Conservation (phyloP, 2,329 filamentous ascomycete species). For the Neurospora crassa region DNA sequence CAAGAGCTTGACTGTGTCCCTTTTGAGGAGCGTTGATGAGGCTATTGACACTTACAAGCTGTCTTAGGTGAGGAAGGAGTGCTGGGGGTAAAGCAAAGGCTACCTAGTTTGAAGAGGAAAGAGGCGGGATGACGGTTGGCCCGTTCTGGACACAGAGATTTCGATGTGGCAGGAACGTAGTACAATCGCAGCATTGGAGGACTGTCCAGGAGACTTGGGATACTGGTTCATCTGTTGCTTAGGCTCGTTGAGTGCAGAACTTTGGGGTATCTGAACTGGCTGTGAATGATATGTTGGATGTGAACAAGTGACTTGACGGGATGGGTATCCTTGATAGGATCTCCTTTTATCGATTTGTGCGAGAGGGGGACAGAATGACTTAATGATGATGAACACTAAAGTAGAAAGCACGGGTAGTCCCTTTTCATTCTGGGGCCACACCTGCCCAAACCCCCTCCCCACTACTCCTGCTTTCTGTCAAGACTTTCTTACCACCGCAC, state of each 20-base stretch:
- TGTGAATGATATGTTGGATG: not conserved
- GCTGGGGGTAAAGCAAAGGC: not conserved
- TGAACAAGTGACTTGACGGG: too few relatives aligned
- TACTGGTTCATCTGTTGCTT: not conserved
- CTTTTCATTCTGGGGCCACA: too few relatives aligned
- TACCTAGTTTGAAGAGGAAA: not conserved
- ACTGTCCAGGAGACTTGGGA: not conserved
- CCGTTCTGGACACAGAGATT: not conserved
- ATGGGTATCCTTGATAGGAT: too few relatives aligned
- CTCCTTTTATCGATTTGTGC: too few relatives aligned
- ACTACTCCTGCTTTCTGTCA: not conserved
- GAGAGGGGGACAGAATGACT: too few relatives aligned
- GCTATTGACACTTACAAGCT: slow-evolving; percentile 26
- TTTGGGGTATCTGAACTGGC: not conserved
- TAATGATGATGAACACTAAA: too few relatives aligned
- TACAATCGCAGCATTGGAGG: too few relatives aligned
- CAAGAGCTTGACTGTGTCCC: slow-evolving; percentile 25
- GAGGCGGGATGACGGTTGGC: not conserved
- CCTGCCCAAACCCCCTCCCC: not conserved
- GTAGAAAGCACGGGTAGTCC: too few relatives aligned
- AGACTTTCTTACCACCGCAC: not conserved
- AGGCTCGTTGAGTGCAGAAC: not conserved
- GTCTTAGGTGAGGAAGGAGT: not conserved
- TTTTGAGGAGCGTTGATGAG: slow-evolving; percentile 28
- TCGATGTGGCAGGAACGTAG: not conserved